Percentiles rank a stretch among this genome's conserved stretches.
Evolutionary conservation across 495 filamentous ascomycete species (phyloP).

Genomic region (Emericellopsis terricola): DNA sequence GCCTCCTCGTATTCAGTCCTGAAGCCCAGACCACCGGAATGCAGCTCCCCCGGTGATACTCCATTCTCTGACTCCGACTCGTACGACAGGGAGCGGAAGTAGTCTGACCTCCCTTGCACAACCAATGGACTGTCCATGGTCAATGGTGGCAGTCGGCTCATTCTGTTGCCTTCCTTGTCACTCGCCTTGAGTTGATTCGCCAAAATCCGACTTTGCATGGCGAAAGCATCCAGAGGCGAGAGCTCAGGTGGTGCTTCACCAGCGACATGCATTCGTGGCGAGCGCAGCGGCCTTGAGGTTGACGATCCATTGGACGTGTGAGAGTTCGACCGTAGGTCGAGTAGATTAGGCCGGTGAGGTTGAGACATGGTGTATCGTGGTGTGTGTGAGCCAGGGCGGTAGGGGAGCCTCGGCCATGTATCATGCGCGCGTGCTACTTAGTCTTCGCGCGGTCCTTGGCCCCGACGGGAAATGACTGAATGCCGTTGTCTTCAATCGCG

Average conservation of each 20-base stretch:
- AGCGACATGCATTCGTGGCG: slow-evolving; percentile 58
- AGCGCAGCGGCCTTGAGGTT: slow-evolving; percentile 33
- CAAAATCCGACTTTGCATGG: slow-evolving; percentile 69
- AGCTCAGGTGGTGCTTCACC: slow-evolving; percentile 83
- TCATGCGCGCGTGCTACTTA: too few relatives aligned
- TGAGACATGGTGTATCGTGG: too few relatives aligned
- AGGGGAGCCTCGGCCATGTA: too few relatives aligned
- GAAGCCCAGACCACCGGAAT: slow-evolving; percentile 21
- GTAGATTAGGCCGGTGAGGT: slow-evolving; percentile 34
- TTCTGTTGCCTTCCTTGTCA: slow-evolving; percentile 45
- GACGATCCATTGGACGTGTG: slow-evolving; percentile 28
- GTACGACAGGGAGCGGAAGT: slow-evolving; percentile 43
- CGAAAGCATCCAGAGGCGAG: slow-evolving; percentile 88
- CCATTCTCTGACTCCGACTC: slow-evolving; percentile 22
- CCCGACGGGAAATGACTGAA: too few relatives aligned
- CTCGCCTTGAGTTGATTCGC: slow-evolving; percentile 75
- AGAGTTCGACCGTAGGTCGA: slow-evolving; percentile 46
- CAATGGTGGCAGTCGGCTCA: slow-evolving; percentile 70
- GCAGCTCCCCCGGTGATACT: slow-evolving; percentile 11
- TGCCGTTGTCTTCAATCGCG: too few relatives aligned
- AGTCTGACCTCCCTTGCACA: slow-evolving; percentile 52
- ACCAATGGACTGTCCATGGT: slow-evolving; percentile 53
- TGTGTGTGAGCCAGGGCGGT: too few relatives aligned
- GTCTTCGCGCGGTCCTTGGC: too few relatives aligned
- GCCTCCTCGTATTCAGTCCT: slow-evolving; percentile 43